Evolutionary conservation across 1,284 basidiomycete genomes (phyloP).

Genomic region (Cutaneotrichosporon sp.): DNA sequence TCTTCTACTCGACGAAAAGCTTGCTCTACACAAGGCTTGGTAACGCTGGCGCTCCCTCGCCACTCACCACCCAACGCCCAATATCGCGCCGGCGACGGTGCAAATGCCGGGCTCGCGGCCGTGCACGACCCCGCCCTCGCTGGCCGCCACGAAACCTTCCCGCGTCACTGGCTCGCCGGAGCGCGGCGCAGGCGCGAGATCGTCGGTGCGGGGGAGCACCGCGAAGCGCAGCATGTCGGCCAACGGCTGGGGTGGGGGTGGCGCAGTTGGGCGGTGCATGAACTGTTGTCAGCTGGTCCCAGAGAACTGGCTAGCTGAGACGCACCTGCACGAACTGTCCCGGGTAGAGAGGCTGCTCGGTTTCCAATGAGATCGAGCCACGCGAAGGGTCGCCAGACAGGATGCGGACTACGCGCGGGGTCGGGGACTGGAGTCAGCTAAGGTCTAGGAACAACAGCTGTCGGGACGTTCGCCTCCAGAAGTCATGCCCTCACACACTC

Average conservation of each 20-base stretch:
- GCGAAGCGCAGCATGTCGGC: constrained; percentile 14
- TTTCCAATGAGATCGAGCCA: constrained; percentile 71
- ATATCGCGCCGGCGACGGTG: constrained; percentile 14
- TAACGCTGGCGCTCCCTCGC: no score
- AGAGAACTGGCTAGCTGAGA: no score
- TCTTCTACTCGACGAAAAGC: constrained; percentile 3
- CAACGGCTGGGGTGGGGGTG: background rate
- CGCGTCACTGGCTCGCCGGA: constrained; percentile 4
- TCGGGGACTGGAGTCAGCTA: constrained; percentile 2
- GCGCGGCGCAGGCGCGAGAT: background rate
- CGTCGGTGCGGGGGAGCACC: constrained; percentile 13
- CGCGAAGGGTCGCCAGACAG: constrained; percentile 76
- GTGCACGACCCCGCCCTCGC: constrained; percentile 19
- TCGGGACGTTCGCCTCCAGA: no score
- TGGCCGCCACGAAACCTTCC: constrained; percentile 18
- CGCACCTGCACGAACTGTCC: constrained; percentile 68
- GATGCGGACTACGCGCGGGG: constrained; percentile 54
- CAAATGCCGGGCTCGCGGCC: constrained; percentile 9
- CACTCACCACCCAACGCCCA: constrained; percentile 7
- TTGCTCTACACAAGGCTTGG: background rate
- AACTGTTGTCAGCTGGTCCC: constrained; percentile 13
- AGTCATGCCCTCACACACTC: no score
- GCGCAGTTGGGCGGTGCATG: constrained; percentile 12
- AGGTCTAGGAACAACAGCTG: no score
- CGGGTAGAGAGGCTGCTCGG: constrained; percentile 61